These are phyloP conservation scores for Chenopodium album DNA, from an alignment of 148 eudicot species.

Conservation along the genomic window DNA sequence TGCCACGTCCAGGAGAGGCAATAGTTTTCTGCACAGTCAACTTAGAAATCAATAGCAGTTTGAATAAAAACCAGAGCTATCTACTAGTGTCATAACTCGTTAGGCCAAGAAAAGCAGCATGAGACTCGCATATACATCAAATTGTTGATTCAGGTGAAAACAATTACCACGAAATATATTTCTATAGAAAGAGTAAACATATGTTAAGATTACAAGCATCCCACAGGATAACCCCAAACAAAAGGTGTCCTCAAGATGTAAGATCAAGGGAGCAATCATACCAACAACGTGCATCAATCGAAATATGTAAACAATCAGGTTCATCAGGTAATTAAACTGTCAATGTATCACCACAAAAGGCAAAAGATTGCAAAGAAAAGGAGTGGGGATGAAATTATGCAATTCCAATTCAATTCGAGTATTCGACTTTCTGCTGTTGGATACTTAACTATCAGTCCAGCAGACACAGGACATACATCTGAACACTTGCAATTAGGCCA, in stretches of 20 bases:
- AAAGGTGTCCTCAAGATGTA: not conserved
- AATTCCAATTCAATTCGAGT: not conserved
- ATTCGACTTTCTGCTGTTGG: not conserved
- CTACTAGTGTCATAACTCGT: too few relatives aligned
- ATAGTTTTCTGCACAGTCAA: conserved; percentile 55
- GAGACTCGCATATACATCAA: not conserved
- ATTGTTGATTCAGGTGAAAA: conserved; percentile 2
- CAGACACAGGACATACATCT: not conserved
- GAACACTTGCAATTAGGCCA: not conserved
- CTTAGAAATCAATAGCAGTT: not conserved
- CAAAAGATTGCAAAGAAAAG: too few relatives aligned
- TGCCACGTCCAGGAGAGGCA: conserved; percentile 97
- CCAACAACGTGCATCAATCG: not conserved
- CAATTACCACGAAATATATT: not conserved
- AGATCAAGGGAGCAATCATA: not conserved
- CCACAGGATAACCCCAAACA: not conserved
- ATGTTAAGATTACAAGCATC: not conserved
- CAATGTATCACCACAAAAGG: too few relatives aligned
- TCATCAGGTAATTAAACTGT: too few relatives aligned
- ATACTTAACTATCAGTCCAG: not conserved
- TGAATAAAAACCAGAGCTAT: not conserved
- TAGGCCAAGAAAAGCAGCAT: not conserved
- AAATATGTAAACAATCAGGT: too few relatives aligned
- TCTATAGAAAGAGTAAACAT: not conserved
- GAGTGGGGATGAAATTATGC: not conserved